Conservation (phyloP, 352 stramenopile genomes). For the Globisporangium acanthophoron region DNA sequence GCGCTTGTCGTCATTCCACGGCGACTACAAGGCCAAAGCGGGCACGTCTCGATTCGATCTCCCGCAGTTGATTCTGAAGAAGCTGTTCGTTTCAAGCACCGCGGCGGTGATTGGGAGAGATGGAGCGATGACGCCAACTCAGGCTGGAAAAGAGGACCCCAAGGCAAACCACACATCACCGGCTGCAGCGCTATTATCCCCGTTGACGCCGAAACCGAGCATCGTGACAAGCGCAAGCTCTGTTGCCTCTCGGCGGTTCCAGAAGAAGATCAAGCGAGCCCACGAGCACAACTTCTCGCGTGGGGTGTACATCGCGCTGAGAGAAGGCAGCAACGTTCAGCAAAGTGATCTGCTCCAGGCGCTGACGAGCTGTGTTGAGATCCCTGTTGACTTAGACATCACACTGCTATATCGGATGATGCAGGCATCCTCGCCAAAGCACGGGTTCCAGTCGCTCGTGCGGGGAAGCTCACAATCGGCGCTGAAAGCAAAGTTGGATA, state of each 20-base stretch:
- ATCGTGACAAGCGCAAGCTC: constrained; percentile 15
- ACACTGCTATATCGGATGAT: constrained; percentile 85
- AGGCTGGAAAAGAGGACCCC: background rate
- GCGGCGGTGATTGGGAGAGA: constrained; percentile 16
- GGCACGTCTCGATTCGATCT: constrained; percentile 23
- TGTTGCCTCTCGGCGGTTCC: constrained; percentile 47
- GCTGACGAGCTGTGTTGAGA: constrained; percentile 79
- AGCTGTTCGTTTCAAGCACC: constrained; percentile 42
- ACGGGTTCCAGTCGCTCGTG: constrained; percentile 22
- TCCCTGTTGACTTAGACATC: constrained; percentile 83
- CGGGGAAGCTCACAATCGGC: constrained; percentile 38
- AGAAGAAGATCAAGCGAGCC: constrained; percentile 78
- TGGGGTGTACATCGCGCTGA: constrained; percentile 77
- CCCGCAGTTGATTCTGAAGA: constrained; percentile 42
- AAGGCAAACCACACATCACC: constrained; percentile 1
- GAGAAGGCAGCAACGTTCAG: constrained; percentile 66
- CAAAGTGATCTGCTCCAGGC: constrained; percentile 85
- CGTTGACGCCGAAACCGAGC: constrained; percentile 7
- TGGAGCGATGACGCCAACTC: background rate
- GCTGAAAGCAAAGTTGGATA: constrained; percentile 60
- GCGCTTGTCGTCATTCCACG: constrained; percentile 40
- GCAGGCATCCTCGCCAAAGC: constrained; percentile 26
- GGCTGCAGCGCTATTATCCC: constrained; percentile 3
- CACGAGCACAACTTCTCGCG: constrained; percentile 88
- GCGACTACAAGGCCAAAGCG: constrained; percentile 22